Conservation (phyloP, 352 stramenopile species). For the Globisporangium alternatum region DNA sequence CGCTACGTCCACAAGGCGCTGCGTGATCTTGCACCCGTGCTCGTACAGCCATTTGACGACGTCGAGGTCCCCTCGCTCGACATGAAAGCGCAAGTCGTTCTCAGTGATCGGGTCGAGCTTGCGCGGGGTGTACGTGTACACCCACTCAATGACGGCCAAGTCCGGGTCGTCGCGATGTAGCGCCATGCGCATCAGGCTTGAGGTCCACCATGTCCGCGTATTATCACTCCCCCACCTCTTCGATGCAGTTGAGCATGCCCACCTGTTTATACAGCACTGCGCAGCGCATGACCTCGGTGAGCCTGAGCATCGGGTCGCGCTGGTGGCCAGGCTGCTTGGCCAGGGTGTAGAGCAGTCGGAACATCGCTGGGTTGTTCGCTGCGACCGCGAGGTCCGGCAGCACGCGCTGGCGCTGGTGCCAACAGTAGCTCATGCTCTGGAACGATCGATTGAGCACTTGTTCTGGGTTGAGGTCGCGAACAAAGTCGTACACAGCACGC, state of each 20-base stretch:
- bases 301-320: background rate
- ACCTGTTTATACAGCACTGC: constrained; percentile 8
- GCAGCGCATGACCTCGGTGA: background rate
- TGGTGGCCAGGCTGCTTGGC: background rate
- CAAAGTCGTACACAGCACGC: background rate
- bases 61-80: background rate
- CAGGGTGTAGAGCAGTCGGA: background rate
- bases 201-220: background rate
- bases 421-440: background rate
- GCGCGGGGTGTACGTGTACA: background rate
- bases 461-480: background rate
- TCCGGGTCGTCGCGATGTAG: background rate
- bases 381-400: constrained; percentile 10
- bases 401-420: background rate
- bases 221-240: background rate
- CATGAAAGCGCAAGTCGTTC: background rate
- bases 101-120: too few species aligned
- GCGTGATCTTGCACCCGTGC: background rate
- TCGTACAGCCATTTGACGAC: background rate
- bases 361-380: constrained; percentile 1
- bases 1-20: background rate
- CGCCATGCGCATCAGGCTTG: background rate
- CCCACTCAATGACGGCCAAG: background rate
- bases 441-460: background rate
- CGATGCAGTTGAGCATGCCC: constrained; percentile 9